These are phyloP conservation scores for Claviceps pazoutovae DNA, from an alignment of 2,329 filamentous ascomycete genomes.

Conservation along the genomic window DNA sequence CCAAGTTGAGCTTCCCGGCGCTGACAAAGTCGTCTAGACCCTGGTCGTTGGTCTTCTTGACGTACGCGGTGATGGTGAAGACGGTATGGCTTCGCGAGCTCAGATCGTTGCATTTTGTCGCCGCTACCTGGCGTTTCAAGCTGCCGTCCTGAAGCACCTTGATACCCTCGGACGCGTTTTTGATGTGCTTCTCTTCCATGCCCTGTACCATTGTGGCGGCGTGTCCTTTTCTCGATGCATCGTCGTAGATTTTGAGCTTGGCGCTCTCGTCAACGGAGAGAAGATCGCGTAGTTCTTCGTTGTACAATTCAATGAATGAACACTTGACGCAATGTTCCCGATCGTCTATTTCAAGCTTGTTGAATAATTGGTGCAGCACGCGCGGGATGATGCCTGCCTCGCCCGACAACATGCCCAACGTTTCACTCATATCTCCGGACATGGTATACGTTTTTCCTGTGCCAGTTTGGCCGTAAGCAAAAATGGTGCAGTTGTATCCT, in stretches of 20 bases:
- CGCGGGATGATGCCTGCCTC: slow-evolving; percentile 91
- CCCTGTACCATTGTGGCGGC: slow-evolving; percentile 82
- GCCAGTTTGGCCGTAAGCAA: slow-evolving; percentile 94
- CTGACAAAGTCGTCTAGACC: slow-evolving; percentile 84
- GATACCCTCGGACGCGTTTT: slow-evolving; percentile 71
- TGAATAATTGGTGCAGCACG: slow-evolving; percentile 74
- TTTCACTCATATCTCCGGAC: slow-evolving; percentile 93
- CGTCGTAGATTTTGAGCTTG: slow-evolving; percentile 93
- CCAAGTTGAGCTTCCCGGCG: slow-evolving; percentile 86
- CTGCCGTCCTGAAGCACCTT: slow-evolving; percentile 80
- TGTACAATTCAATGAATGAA: slow-evolving; percentile 97
- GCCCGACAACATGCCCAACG: slow-evolving; percentile 72
- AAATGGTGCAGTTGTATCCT: slow-evolving; percentile 96
- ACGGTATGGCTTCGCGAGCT: slow-evolving; percentile 95
- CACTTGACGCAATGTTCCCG: slow-evolving; percentile 86
- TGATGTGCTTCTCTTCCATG: slow-evolving; percentile 94
- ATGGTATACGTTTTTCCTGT: slow-evolving; percentile 99
- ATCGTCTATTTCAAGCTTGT: slow-evolving; percentile 64
- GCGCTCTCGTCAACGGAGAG: slow-evolving; percentile 66
- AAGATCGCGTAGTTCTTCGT: slow-evolving; percentile 87
- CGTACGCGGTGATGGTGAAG: slow-evolving; percentile 87
- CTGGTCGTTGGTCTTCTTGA: slow-evolving; percentile 66
- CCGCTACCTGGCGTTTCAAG: slow-evolving; percentile 90
- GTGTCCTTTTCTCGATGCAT: slow-evolving; percentile 73
- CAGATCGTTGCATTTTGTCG: slow-evolving; percentile 98